These are phyloP conservation scores for Limnanthes douglasii DNA, from an alignment of 345 rosid genomes.

Conservation along the genomic window DNA sequence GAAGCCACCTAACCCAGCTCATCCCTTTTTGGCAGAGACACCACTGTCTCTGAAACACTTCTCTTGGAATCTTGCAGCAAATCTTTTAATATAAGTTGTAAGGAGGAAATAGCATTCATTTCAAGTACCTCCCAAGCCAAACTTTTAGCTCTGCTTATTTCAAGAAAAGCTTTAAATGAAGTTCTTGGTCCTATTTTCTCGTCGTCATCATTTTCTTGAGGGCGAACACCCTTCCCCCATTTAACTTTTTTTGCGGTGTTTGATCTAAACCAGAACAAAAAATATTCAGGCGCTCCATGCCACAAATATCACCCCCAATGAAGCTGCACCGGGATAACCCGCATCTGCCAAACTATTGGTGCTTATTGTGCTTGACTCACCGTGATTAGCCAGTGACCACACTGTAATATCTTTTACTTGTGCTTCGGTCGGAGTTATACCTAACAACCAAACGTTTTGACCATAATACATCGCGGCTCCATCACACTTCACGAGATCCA, in stretches of 20 bases:
- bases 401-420: slow-evolving; percentile 51
- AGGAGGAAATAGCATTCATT: slow-evolving; percentile 69
- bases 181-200: slow-evolving; percentile 72
- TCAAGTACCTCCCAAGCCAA: slow-evolving; percentile 74
- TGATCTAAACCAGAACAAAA: slow-evolving; percentile 88
- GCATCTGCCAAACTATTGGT: slow-evolving; percentile 65
- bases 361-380: slow-evolving; percentile 60
- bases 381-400: slow-evolving; percentile 50
- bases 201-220: slow-evolving; percentile 40
- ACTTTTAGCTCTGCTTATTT: slow-evolving; percentile 64
- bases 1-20: slow-evolving; percentile 58
- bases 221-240: slow-evolving; percentile 89
- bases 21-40: slow-evolving; percentile 21
- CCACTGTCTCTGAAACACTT: slow-evolving; percentile 36
- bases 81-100: slow-evolving; percentile 64
- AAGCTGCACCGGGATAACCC: slow-evolving; percentile 53
- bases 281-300: slow-evolving; percentile 65
- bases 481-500: slow-evolving; percentile 85
- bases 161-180: slow-evolving; percentile 71
- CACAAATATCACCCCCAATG: slow-evolving; percentile 70
- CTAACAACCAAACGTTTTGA: slow-evolving; percentile 51
- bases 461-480: slow-evolving; percentile 67
- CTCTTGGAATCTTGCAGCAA: no score
- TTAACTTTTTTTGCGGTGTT: slow-evolving; percentile 57
- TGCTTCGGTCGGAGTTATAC: slow-evolving; percentile 62